These are phyloP conservation scores for Cordyceps fumosorosea DNA, from an alignment of 2,329 filamentous ascomycete genomes.

Conservation along the genomic window DNA sequence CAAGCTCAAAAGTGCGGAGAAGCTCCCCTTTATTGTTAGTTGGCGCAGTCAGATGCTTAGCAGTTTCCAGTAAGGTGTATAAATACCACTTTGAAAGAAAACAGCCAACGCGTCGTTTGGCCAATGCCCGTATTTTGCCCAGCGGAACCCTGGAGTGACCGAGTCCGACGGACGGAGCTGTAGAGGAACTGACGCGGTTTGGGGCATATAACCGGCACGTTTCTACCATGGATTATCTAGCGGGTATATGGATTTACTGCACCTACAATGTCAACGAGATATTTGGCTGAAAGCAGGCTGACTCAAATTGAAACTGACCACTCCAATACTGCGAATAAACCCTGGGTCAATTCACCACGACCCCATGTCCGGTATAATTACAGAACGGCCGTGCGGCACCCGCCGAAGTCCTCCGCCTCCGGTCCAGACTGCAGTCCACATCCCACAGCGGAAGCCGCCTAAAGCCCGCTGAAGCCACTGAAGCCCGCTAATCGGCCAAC, in stretches of 20 bases:
- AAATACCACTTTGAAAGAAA: neutral
- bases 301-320: too few relatives aligned
- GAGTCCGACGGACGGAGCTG: neutral
- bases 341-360: too few relatives aligned
- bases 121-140: neutral
- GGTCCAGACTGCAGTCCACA: too few relatives aligned
- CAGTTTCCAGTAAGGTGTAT: neutral
- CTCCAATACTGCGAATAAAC: too few relatives aligned
- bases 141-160: neutral
- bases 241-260: too few relatives aligned
- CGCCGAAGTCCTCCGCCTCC: too few relatives aligned
- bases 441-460: too few relatives aligned
- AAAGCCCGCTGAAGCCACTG: neutral
- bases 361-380: too few relatives aligned
- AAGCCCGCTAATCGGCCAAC: neutral
- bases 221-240: too few relatives aligned
- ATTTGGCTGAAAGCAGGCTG: too few relatives aligned
- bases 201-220: neutral
- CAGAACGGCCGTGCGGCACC: too few relatives aligned
- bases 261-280: too few relatives aligned
- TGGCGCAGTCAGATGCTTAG: neutral
- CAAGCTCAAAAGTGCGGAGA: constrained; percentile 12
- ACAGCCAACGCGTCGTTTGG: neutral
- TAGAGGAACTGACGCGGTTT: neutral
- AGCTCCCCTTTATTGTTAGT: neutral